Percentiles rank a stretch among this genome's conserved stretches.
Conservation (phyloP, 352 stramenopile species). For the Elongisporangium anandrum region DNA sequence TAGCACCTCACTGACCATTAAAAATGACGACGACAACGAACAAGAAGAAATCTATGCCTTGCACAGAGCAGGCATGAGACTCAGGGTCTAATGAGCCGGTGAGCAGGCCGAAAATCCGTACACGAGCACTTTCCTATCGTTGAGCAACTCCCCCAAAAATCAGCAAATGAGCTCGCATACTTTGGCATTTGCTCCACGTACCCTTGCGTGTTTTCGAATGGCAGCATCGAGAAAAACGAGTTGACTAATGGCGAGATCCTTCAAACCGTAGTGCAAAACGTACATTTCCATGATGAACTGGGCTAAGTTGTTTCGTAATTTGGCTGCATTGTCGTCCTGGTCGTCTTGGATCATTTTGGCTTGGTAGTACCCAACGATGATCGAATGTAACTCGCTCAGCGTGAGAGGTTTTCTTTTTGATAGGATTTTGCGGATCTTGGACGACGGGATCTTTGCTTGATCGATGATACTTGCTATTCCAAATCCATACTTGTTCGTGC, state of each 20-base stretch:
- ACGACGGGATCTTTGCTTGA: constrained; percentile 60
- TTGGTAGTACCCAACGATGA: constrained; percentile 78
- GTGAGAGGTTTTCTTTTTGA: constrained; percentile 70
- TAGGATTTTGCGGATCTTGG: constrained; percentile 73
- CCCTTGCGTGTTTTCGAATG: constrained; percentile 56
- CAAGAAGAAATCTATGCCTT: constrained; percentile 74
- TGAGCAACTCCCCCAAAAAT: constrained; percentile 1
- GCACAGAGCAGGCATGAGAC: constrained; percentile 66
- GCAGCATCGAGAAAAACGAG: constrained; percentile 73
- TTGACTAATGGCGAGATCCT: constrained; percentile 75
- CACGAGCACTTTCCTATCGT: constrained; percentile 51
- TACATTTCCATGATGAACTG: constrained; percentile 86
- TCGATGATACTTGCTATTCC: constrained; percentile 78
- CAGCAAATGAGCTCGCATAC: neutral
- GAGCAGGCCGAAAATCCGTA: constrained; percentile 64
- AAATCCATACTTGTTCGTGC: constrained; percentile 57
- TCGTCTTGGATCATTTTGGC: constrained; percentile 80
- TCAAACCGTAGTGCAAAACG: constrained; percentile 74
- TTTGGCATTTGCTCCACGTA: constrained; percentile 11
- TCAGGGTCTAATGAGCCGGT: constrained; percentile 71
- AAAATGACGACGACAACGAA: constrained; percentile 77
- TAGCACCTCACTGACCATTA: constrained; percentile 38
- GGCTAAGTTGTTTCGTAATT: constrained; percentile 47
- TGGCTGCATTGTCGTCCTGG: constrained; percentile 59
- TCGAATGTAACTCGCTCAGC: constrained; percentile 62